phyloP scores from a whole-genome alignment of 106 monocot genomes.

The Dendrobium nobile region DNA sequence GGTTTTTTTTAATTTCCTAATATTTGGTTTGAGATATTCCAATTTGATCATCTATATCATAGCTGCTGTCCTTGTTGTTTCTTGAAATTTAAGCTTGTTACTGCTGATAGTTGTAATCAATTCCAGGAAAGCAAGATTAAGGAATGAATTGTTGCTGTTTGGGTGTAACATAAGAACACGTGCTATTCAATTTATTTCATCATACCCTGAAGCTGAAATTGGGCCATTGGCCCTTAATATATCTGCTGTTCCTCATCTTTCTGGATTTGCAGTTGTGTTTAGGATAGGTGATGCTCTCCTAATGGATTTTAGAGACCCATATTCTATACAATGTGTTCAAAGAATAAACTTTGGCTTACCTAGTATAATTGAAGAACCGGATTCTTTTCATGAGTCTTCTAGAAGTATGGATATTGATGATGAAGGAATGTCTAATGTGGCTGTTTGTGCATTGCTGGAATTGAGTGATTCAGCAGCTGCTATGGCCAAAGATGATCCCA shows the following conservation, averaged over 20 bases:
- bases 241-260: slow-evolving; percentile 63
- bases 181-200: slow-evolving; percentile 36
- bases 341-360: slow-evolving; percentile 43
- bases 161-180: slow-evolving; percentile 30
- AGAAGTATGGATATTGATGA: slow-evolving; percentile 65
- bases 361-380: slow-evolving; percentile 41
- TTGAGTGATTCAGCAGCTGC: slow-evolving; percentile 50
- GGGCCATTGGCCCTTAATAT: slow-evolving; percentile 58
- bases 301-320: slow-evolving; percentile 76
- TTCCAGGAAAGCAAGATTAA: slow-evolving; percentile 43
- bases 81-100: slow-evolving; percentile 3
- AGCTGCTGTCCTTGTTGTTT: not conserved
- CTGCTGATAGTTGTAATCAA: slow-evolving; percentile 8
- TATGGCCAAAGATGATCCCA: slow-evolving; percentile 57
- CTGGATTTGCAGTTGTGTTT: slow-evolving; percentile 88
- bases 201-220: slow-evolving; percentile 50
- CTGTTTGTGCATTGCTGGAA: slow-evolving; percentile 80
- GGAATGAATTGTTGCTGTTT: slow-evolving; percentile 80
- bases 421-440: slow-evolving; percentile 70
- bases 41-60: not conserved
- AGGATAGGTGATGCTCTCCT: slow-evolving; percentile 67
- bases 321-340: slow-evolving; percentile 38
- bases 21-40: not conserved
- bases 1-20: slow-evolving; percentile 27
- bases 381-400: slow-evolving; percentile 49